Evolutionary conservation across 352 stramenopile genomes (phyloP).

Genomic region (Plasmopara viticola): DNA sequence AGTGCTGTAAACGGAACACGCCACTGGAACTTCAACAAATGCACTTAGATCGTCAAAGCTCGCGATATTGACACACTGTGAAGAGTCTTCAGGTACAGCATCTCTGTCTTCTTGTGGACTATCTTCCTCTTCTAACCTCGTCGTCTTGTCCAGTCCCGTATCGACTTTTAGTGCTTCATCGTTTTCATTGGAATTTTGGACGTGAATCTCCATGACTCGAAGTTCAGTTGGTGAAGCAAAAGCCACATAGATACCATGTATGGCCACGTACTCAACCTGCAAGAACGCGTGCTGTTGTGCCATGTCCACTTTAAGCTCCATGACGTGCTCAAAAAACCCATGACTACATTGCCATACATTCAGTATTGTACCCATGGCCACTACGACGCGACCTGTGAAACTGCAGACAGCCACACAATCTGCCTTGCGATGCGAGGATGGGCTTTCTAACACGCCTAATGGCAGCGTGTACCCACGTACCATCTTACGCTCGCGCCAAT

Average conservation of each 20-base stretch:
- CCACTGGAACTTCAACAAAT: conserved; percentile 57
- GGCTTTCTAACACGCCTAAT: conserved; percentile 60
- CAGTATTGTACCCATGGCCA: conserved; percentile 66
- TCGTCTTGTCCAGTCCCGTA: conserved; percentile 14
- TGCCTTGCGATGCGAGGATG: conserved; percentile 44
- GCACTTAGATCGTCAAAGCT: conserved; percentile 29
- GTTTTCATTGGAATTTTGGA: conserved; percentile 39
- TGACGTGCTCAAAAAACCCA: conserved; percentile 86
- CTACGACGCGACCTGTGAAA: conserved; percentile 72
- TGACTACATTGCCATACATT: conserved; percentile 85
- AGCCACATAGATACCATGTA: conserved; percentile 73
- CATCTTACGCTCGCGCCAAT: conserved; percentile 75
- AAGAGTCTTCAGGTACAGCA: conserved; percentile 35
- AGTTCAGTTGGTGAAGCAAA: conserved; percentile 73
- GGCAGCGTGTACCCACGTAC: conserved; percentile 79
- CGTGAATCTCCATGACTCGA: conserved; percentile 77
- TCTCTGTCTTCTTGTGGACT: conserved; percentile 5
- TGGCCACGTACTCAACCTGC: conserved; percentile 71
- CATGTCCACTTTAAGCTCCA: conserved; percentile 83
- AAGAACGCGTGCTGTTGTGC: conserved; percentile 60
- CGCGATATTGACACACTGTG: conserved; percentile 37
- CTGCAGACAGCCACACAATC: conserved; percentile 76
- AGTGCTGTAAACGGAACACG: conserved; percentile 49
- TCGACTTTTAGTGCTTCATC: conserved; percentile 11
- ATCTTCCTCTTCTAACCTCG: conserved; percentile 6